Conservation (phyloP, 2,329 filamentous ascomycete species). For the Trichoderma atroviride region DNA sequence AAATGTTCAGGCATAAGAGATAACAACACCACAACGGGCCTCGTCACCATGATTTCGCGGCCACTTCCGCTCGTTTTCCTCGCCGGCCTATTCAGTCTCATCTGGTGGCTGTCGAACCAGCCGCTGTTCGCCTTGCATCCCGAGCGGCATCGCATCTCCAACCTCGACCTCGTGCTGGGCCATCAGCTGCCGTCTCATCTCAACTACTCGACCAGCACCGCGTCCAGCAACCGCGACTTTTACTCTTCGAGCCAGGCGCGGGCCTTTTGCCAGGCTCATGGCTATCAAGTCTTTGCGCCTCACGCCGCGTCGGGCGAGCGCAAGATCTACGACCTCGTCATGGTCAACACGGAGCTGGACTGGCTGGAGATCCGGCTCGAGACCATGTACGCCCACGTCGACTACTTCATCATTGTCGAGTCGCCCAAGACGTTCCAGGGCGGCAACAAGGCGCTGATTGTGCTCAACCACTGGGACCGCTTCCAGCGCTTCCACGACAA, state of each 20-base stretch:
- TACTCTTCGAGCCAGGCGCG: conserved; percentile 37
- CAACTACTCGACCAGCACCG: conserved; percentile 31
- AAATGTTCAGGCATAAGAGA: not conserved
- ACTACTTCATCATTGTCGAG: conserved; percentile 68
- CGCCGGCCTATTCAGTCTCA: conserved; percentile 19
- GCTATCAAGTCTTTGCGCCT: conserved; percentile 38
- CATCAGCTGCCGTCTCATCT: conserved; percentile 31
- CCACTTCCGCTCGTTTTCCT: conserved; percentile 9
- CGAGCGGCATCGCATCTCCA: conserved; percentile 32
- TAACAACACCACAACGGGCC: not conserved
- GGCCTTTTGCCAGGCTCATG: conserved; percentile 39
- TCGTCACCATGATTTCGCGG: conserved; percentile 4
- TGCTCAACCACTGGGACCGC: conserved; percentile 54
- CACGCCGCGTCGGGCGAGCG: conserved; percentile 33
- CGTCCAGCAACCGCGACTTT: conserved; percentile 31
- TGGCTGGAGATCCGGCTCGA: conserved; percentile 66
- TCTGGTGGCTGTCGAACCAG: conserved; percentile 30
- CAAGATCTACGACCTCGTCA: conserved; percentile 56
- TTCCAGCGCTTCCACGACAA: conserved; percentile 59
- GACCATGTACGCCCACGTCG: conserved; percentile 59
- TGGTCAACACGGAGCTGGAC: conserved; percentile 66
- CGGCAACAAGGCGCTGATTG: conserved; percentile 55
- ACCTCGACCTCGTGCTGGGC: conserved; percentile 29
- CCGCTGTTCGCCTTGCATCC: conserved; percentile 29
- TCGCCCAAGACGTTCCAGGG: conserved; percentile 61